Percentiles rank a stretch among this genome's conserved stretches.
Conservation (phyloP, 2,329 filamentous ascomycete genomes). For the Hortaea werneckii region DNA sequence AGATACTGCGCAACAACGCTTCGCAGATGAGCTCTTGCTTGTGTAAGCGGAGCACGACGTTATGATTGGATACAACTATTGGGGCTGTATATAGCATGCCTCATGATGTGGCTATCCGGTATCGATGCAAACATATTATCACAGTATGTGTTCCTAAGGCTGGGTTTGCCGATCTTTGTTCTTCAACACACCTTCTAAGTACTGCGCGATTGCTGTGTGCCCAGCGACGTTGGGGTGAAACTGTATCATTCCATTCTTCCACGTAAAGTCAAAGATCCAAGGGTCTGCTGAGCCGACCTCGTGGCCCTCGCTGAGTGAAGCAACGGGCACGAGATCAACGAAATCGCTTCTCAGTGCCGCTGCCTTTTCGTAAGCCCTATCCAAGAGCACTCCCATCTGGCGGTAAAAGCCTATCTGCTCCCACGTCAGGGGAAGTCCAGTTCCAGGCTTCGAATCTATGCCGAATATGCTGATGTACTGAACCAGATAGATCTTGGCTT, state of each 20-base stretch:
- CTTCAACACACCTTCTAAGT: background rate
- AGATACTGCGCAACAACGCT: too few species aligned
- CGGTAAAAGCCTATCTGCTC: conserved; percentile 3
- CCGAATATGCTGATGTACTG: conserved; percentile 9
- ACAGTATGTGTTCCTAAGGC: too few species aligned
- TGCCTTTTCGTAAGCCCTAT: conserved; percentile 4
- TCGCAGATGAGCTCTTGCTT: too few species aligned
- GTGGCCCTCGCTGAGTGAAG: conserved; percentile 7
- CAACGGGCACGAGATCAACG: conserved; percentile 6
- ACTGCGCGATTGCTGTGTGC: conserved; percentile 6
- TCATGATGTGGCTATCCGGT: too few species aligned
- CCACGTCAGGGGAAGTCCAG: conserved; percentile 2
- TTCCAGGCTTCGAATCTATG: background rate
- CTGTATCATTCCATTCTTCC: conserved; percentile 1
- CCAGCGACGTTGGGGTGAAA: conserved; percentile 10
- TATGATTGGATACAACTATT: too few species aligned
- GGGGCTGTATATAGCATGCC: too few species aligned
- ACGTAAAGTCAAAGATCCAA: conserved; percentile 7
- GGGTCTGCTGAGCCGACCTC: conserved; percentile 6
- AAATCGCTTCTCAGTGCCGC: background rate
- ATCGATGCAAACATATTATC: too few species aligned
- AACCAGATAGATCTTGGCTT: conserved; percentile 8
- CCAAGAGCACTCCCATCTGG: background rate
- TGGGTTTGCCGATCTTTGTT: too few species aligned
- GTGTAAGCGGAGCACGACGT: too few species aligned